phyloP scores from a whole-genome alignment of 148 eudicot species.

The Rhododendron henanense region DNA sequence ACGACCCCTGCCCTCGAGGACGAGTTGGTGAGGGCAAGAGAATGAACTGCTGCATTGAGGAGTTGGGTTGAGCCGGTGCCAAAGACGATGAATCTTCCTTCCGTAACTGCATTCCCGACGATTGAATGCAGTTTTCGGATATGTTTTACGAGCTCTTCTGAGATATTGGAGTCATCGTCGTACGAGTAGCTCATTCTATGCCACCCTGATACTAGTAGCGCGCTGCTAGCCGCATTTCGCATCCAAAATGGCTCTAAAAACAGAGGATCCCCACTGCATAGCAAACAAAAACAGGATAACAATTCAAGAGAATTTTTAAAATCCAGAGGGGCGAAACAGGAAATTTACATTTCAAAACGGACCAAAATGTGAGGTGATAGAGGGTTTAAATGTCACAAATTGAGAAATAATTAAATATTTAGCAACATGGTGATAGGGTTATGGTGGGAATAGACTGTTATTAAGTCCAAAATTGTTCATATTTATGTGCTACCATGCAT shows the following conservation, averaged over 20 bases:
- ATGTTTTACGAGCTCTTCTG: conserved; percentile 22
- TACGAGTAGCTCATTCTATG: conserved; percentile 36
- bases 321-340: background rate
- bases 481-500: no score
- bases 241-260: conserved; percentile 44
- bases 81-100: conserved; percentile 28
- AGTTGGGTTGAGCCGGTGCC: conserved; percentile 47
- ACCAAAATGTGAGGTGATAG: background rate
- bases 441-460: background rate
- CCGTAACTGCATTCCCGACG: conserved; percentile 33
- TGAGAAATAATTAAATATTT: background rate
- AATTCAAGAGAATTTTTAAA: background rate
- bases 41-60: conserved; percentile 42
- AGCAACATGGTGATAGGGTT: background rate
- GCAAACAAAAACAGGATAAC: background rate
- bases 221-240: conserved; percentile 27
- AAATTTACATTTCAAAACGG: no score
- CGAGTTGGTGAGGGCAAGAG: conserved; percentile 24
- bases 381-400: background rate
- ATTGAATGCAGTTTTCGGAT: conserved; percentile 29
- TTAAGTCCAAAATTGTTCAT: no score
- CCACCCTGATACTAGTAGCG: conserved; percentile 40
- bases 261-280: conserved; percentile 32
- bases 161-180: conserved; percentile 2
- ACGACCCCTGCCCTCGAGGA: conserved; percentile 23